Base-by-base conservation (phyloP, 2,329 filamentous ascomycete genomes). In the Celoporthe dispersa region DNA sequence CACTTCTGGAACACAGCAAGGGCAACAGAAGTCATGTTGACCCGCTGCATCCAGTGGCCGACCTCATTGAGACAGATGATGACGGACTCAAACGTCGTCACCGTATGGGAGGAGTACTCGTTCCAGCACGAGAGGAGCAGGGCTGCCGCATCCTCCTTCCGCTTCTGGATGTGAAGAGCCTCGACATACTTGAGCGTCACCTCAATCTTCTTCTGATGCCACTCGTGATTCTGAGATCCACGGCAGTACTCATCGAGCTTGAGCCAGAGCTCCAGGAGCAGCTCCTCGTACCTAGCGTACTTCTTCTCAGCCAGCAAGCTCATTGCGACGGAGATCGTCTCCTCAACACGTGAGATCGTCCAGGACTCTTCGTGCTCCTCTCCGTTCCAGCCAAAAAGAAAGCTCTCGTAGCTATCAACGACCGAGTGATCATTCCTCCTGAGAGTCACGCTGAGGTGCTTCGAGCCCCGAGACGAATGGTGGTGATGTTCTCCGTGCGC, bases 151-250 rank as follows among this genome's bases (percentile, higher is more conserved):
- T 66, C 64, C 22, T 66, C 64, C n/a, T 41, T 66, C 16, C 64
- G 44, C 28, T 66, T 66, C 48, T 66, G 64, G 44, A 57, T 31
- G 31, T 66, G 64, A n/a, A 66, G 64, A 12, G 28, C 44, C 33
- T 66, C 64, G 44, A 66, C 64, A 12, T 66, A 55, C 16, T 66
- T 66, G 44, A 66, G 48, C 14, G 48, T 66, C 28, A 66, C 44
- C 48, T 57, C 28, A 16, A 53, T 66, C 64, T 66, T 55, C 64
- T 66, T 66, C 64, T 66, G 39, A 37, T 66, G 64, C 64, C 64
- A 66, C 6, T 66, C 64, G 25, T n/a, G n/a, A 28, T n/a, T 44
- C 48, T 66, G 64, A 33, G 64, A 66, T 2, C 41, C 63, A 51
- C 64, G 64, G 33, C 64, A 66, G 44, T 66, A 33, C 25, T 66